phyloP scores from a whole-genome alignment of 768 basidiomycete genomes.

The Exsudoporus frostii region DNA sequence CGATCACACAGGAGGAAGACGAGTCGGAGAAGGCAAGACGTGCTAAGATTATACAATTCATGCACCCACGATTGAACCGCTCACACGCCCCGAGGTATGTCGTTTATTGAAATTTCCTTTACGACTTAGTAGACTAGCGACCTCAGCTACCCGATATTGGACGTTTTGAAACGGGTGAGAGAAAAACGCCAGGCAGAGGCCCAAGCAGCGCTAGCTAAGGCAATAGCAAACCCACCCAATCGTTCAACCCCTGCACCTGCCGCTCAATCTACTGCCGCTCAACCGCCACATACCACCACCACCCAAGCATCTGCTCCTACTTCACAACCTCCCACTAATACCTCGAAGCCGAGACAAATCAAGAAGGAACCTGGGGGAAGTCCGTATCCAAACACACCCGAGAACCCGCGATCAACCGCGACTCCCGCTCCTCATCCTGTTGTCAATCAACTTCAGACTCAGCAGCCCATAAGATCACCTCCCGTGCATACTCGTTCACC shows the following conservation, averaged over 20 bases:
- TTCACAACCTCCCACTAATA: constrained; percentile 29
- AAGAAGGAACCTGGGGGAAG: constrained; percentile 32
- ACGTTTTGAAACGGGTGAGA: constrained; percentile 38
- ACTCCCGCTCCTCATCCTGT: constrained; percentile 32
- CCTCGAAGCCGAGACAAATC: constrained; percentile 21
- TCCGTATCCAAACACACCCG: constrained; percentile 27
- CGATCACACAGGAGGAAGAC: constrained; percentile 70
- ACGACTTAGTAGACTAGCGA: constrained; percentile 1
- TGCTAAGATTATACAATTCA: constrained; percentile 74
- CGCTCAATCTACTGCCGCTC: constrained; percentile 33
- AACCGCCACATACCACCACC: constrained; percentile 34
- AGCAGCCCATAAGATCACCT: constrained; percentile 28
- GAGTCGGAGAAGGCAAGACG: constrained; percentile 71
- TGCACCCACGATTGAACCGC: constrained; percentile 57
- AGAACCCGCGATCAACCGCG: constrained; percentile 28
- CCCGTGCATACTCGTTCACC: constrained; percentile 30
- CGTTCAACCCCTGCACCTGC: constrained; percentile 28
- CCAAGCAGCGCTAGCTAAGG: constrained; percentile 23
- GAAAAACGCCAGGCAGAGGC: constrained; percentile 28
- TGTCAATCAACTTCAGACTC: constrained; percentile 34
- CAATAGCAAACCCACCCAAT: constrained; percentile 30
- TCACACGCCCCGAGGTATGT: constrained; percentile 49
- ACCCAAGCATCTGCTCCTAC: constrained; percentile 25
- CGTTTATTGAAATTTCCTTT: background rate
- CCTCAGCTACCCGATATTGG: constrained; percentile 56